Percentiles rank a stretch among this genome's conserved stretches.
Evolutionary conservation across 176 grass and related monocot species (phyloP).

Genomic region (Triticum turgidum): DNA sequence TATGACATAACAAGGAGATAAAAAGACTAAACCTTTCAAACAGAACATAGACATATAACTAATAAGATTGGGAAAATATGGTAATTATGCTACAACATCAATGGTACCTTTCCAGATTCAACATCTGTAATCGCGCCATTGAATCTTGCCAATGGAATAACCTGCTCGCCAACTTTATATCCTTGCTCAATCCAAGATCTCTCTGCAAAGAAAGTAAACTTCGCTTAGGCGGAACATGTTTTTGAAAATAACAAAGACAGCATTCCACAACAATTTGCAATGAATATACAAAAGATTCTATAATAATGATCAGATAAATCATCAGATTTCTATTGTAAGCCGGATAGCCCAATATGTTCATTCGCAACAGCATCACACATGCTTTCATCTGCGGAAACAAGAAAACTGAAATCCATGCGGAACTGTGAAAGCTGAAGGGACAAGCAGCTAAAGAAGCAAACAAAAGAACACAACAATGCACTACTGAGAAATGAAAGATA

Average conservation of each 20-base stretch:
- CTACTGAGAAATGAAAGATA: not conserved
- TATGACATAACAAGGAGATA: not conserved
- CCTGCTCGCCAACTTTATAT: conserved; percentile 90
- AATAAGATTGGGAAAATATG: conserved; percentile 4
- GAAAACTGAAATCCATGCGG: not conserved
- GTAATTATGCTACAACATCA: conserved; percentile 31
- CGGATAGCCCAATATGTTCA: not conserved
- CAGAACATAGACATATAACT: not conserved
- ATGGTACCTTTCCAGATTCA: conserved; percentile 57
- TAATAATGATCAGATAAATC: conserved; percentile 3
- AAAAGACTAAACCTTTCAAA: not conserved
- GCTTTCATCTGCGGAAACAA: not conserved
- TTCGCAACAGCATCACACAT: not conserved
- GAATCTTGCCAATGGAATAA: conserved; percentile 98
- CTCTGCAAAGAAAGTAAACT: conserved; percentile 55
- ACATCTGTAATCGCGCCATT: conserved; percentile 64
- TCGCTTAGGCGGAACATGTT: not conserved
- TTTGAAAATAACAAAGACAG: not conserved
- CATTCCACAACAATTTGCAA: conserved; percentile 10
- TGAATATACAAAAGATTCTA: conserved; percentile 12
- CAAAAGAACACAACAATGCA: not conserved
- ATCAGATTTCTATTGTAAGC: conserved; percentile 22
- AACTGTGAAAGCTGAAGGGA: not conserved
- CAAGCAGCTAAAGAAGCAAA: not conserved
- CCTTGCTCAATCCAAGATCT: conserved; percentile 96